Evolutionary conservation across 2,329 filamentous ascomycete species (phyloP).

Genomic region (Sporothrix protearum): DNA sequence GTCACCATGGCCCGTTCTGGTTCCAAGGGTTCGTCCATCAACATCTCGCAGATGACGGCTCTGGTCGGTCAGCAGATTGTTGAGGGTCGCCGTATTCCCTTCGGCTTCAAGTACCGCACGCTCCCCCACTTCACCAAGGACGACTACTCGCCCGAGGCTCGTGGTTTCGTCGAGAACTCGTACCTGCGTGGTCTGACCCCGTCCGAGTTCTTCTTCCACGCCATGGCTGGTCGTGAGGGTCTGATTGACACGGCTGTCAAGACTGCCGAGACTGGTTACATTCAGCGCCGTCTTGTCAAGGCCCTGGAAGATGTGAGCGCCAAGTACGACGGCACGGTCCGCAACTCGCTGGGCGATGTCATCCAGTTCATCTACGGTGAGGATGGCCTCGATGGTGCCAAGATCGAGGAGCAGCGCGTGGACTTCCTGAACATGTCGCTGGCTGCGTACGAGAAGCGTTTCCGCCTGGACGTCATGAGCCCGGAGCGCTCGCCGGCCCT

Average conservation of each 20-base stretch:
- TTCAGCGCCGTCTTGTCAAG: conserved; percentile 96
- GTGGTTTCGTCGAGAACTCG: conserved; percentile 98
- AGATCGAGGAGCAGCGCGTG: conserved; percentile 89
- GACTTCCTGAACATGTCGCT: conserved; percentile 81
- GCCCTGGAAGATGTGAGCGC: conserved; percentile 96
- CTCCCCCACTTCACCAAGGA: conserved; percentile 98
- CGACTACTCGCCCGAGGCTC: conserved; percentile 94
- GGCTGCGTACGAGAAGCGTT: conserved; percentile 73
- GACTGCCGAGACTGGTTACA: conserved; percentile 98
- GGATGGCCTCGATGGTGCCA: conserved; percentile 88
- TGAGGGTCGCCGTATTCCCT: conserved; percentile 97
- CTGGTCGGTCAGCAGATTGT: conserved; percentile 97
- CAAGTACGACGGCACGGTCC: conserved; percentile 94
- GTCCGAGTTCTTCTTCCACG: conserved; percentile 98
- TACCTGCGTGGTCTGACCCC: conserved; percentile 94
- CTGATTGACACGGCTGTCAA: conserved; percentile 99
- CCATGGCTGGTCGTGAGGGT: conserved; percentile 99
- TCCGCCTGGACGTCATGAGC: conserved; percentile 83
- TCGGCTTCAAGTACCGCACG: conserved; percentile 97
- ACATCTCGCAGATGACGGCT: conserved; percentile 99
- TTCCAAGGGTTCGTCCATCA: conserved; percentile 98
- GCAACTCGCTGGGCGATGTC: conserved; percentile 93
- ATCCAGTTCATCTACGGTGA: conserved; percentile 98
- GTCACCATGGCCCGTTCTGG: conserved; percentile 94
- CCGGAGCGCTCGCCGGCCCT: conserved; percentile 54